phyloP scores from a whole-genome alignment of 1,284 basidiomycete species.

The Apiotrichum veenhuisii region DNA sequence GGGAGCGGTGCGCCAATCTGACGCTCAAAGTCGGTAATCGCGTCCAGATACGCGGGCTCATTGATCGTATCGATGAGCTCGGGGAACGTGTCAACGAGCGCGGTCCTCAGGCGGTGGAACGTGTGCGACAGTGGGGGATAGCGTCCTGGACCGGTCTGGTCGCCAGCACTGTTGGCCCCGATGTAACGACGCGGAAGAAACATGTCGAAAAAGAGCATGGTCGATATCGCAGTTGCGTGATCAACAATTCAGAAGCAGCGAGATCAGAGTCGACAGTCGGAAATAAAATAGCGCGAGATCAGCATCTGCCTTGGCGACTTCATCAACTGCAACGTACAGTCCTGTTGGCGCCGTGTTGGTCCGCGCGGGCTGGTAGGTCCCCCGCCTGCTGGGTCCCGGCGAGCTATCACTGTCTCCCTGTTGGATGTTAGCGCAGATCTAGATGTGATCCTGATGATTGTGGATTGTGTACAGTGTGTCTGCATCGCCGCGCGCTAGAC shows the following conservation, averaged over 20 bases:
- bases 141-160: not conserved
- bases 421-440: not conserved
- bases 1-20: constrained; percentile 77
- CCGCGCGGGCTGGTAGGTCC: not conserved
- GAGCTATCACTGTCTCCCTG: not conserved
- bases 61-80: constrained; percentile 88
- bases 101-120: constrained; percentile 71
- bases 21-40: constrained; percentile 71
- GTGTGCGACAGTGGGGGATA: constrained; percentile 74
- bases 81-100: constrained; percentile 76
- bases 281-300: not conserved
- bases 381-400: constrained; percentile 4
- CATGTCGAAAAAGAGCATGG: not conserved
- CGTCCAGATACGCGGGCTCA: constrained; percentile 70
- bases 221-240: not conserved
- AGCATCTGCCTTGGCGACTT: not conserved
- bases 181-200: not conserved
- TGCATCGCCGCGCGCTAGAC: no score
- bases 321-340: not conserved
- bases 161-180: not conserved
- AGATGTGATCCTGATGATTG: no score
- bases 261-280: no score
- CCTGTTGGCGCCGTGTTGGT: not conserved
- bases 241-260: not conserved
- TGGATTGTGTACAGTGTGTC: no score